Base-by-base conservation (phyloP, 805 yeast species). In the Wickerhamiella galacta region DNA sequence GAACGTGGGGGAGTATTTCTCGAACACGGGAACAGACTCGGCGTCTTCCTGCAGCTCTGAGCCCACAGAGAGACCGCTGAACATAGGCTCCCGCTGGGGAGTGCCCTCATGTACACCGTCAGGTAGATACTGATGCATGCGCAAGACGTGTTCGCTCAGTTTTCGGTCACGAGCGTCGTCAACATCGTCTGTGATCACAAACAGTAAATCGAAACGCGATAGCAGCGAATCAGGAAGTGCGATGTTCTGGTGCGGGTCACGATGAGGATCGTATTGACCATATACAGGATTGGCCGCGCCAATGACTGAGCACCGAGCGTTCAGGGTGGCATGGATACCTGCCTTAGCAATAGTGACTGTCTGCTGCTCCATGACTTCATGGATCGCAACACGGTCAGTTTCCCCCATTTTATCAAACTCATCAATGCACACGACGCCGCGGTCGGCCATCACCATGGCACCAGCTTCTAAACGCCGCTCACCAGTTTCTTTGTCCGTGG, bases 351-450 rank as follows among this genome's bases (percentile, higher is more conserved):
- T 85, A 2, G 96, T 85, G 19, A 87, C 95, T 0, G 98, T 90
- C 56, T 90, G 98, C 60, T 90, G 98, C 61, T 90, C 98, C 98
- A 90, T 90, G 31, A 90, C 98, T 67, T 90, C 98, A 58, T 90
- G 98, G 49, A 90, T 90, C 1, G 96, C 96, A 33, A 90, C 96
- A 52, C 98, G 70, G 60, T 90, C 98, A 18, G 74, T 71, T 54
- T 90, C 98, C 40, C 80, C 75, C 98, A 90, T 90, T 58, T 90
- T 90, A 60, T 87, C 98, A 51, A 90, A 90, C 63, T 90, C 98
- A 64, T 90, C 98, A 48, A 90, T 92, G 68, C 98, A 90, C 26
- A 90, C 95, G 36, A 90, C 68, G 42, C 98, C 98, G 43, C 95
- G 65, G 57, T 90, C 98, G 9, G 96, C 98, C 41, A 90, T 63